Base-by-base conservation (phyloP, 805 yeast species). In the Metschnikowia picachoensis region DNA sequence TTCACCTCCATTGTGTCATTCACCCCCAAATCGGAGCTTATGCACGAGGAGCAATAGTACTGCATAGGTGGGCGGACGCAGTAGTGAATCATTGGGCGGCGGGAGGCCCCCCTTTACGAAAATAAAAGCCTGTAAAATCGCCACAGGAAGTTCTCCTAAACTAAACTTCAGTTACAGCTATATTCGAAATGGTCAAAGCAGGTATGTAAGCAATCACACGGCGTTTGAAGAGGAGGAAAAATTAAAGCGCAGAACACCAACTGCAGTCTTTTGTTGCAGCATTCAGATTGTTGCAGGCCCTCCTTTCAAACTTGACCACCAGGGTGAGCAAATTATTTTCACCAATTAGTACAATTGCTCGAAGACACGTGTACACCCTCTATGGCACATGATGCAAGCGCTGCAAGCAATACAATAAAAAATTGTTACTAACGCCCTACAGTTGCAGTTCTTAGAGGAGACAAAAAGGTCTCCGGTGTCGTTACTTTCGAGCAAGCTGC, bases 361-460 rank as follows among this genome's bases (percentile, higher is more conserved):
- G n/a, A 20, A 20, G 6, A 20, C 20, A 20, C 20, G 20, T 20
- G 6, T 20, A 20, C 20, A 20, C 20, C 20, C 20, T n/a, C 20
- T 20, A 4, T 20, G 20, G 20, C 20, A 20, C 20, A 20, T 6
- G 20, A 4, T 20, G 20, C 20, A 20, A 20, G 3, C 20, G 20
- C 20, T 33, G 15, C 12, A 10, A 1, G 17, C 15, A 33, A 14
- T n/a, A 15, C 16, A 10, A 33, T 14, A 2, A n/a, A 14, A n/a
- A 33, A 13, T 10, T n/a, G 36, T 44, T 55, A 59, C 58, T 62
- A 49, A 41, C 43, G 17, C 12, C 25, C 3, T 35, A 8, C 31
- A 79, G 97, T 94, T 67, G 98, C 98, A 68, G 95, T 94, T 62
- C 76, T 94, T 60, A 90, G 95, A 76, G 99, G 99, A 61, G 97